Evolutionary conservation across 2,329 filamentous ascomycete species (phyloP).

Genomic region (Pseudogymnoascus sp.): DNA sequence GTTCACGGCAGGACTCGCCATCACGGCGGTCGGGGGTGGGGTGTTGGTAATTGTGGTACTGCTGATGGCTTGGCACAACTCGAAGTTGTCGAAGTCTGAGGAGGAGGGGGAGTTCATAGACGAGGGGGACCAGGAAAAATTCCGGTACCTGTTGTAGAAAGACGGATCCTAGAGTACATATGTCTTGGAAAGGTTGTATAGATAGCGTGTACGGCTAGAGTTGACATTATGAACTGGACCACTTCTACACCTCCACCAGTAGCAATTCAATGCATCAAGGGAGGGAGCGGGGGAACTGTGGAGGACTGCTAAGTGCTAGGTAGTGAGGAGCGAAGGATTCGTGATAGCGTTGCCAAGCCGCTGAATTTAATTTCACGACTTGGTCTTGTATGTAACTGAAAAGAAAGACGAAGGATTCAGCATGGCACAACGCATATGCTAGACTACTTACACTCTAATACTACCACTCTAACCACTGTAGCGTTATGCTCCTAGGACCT

Average conservation of each 20-base stretch:
- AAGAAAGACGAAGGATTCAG: neutral
- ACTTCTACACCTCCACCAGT: neutral
- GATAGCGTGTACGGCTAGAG: neutral
- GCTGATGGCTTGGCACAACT: constrained; percentile 13
- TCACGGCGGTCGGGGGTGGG: constrained; percentile 17
- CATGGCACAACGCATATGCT: neutral
- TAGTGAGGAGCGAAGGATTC: neutral
- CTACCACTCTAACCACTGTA: neutral
- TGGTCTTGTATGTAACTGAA: neutral
- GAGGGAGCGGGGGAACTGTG: neutral
- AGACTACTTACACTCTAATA: neutral
- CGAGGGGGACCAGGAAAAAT: neutral
- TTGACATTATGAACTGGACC: neutral
- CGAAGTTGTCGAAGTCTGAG: constrained; percentile 14
- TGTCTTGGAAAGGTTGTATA: neutral
- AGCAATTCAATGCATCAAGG: neutral
- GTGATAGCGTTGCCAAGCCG: neutral
- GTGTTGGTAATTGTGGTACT: constrained; percentile 11
- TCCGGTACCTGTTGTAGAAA: neutral
- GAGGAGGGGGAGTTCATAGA: neutral
- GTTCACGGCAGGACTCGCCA: constrained; percentile 31
- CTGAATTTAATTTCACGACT: neutral
- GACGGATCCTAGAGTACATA: neutral
- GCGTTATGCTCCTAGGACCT: neutral
- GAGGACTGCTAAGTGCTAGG: neutral